phyloP scores from a whole-genome alignment of 805 yeast genomes.

The Torulaspora indica region DNA sequence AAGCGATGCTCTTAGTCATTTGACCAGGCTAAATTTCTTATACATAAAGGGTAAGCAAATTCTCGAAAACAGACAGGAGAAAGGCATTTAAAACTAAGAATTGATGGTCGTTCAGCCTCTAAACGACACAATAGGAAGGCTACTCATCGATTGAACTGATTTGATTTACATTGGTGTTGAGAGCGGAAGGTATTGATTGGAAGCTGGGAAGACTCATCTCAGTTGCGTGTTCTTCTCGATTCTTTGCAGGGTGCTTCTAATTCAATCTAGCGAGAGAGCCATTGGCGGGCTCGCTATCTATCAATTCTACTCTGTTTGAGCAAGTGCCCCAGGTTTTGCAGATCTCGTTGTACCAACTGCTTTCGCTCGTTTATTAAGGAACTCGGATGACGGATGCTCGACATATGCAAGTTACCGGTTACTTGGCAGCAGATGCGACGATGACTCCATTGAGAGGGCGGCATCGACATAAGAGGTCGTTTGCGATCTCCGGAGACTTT shows the following conservation, averaged over 20 bases:
- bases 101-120: neutral
- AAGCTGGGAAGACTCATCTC: constrained; percentile 5
- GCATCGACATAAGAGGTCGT: constrained; percentile 80
- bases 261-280: too few relatives aligned
- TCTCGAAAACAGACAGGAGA: constrained; percentile 1
- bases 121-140: neutral
- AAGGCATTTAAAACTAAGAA: neutral
- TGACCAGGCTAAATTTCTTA: neutral
- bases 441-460: constrained; percentile 42
- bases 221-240: neutral
- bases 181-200: constrained; percentile 1
- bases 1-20: neutral
- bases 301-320: too few relatives aligned
- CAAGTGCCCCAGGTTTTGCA: neutral
- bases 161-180: constrained; percentile 1
- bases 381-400: constrained; percentile 22
- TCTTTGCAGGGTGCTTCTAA: constrained; percentile 2
- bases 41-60: constrained; percentile 10
- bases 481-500: constrained; percentile 85
- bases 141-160: neutral
- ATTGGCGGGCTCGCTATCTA: too few relatives aligned
- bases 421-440: constrained; percentile 11
- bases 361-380: constrained; percentile 12
- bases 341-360: constrained; percentile 10
- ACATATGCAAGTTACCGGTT: constrained; percentile 16